These are phyloP conservation scores for Thraustochytrium striatum DNA, from an alignment of 352 stramenopile species.

Conservation along the genomic window DNA sequence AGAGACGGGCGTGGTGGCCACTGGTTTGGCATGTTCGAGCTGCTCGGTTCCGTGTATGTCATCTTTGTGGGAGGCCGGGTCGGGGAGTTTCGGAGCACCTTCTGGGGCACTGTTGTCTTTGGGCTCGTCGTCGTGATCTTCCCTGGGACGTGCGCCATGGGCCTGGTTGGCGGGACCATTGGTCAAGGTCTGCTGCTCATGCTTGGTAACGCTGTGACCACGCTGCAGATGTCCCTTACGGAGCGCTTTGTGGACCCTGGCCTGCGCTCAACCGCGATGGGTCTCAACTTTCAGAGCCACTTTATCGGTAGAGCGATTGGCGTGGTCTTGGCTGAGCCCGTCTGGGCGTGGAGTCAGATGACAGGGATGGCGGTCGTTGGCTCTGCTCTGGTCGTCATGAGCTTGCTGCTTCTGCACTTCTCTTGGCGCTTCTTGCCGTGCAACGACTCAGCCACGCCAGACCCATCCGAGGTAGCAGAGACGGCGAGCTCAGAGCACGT, in stretches of 20 bases:
- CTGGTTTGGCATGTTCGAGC: slow-evolving; percentile 17
- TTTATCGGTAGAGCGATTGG: slow-evolving; percentile 30
- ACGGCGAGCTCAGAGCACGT: too few species aligned
- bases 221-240: slow-evolving; percentile 7
- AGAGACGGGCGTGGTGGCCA: not conserved
- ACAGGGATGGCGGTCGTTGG: too few species aligned
- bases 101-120: too few species aligned
- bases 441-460: too few species aligned
- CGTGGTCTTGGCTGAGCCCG: not conserved
- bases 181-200: not conserved
- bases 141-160: too few species aligned
- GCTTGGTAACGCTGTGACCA: not conserved
- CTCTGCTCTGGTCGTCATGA: too few species aligned
- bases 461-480: too few species aligned
- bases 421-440: too few species aligned
- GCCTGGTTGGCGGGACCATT: too few species aligned
- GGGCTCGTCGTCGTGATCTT: too few species aligned
- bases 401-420: too few species aligned
- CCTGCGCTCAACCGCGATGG: slow-evolving; percentile 10
- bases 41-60: not conserved
- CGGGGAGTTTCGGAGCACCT: not conserved
- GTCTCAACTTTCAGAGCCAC: slow-evolving; percentile 33
- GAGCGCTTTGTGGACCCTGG: not conserved
- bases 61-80: slow-evolving; percentile 17
- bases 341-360: too few species aligned